Evolutionary conservation across 1,284 basidiomycete genomes (phyloP).

Genomic region (Porogramme epimiltina): DNA sequence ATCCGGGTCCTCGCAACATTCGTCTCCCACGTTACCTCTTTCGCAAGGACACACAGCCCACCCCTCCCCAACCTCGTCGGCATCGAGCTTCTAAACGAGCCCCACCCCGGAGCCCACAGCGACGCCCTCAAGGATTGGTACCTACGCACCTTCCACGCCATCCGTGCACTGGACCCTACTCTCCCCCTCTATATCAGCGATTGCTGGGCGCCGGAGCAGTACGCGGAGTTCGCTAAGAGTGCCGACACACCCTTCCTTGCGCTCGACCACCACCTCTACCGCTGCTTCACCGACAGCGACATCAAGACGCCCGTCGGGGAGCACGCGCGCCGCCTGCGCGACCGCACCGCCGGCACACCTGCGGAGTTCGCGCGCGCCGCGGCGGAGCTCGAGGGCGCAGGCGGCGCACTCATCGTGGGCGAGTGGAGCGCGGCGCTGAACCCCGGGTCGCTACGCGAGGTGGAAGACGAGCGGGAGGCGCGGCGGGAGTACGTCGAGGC

Average conservation of each 20-base stretch:
- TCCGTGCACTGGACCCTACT: slow-evolving; percentile 55
- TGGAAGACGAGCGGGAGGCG: slow-evolving; percentile 43
- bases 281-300: slow-evolving; percentile 77
- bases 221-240: slow-evolving; percentile 55
- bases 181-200: slow-evolving; percentile 79
- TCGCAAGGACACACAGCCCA: slow-evolving; percentile 34
- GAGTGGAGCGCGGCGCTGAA: slow-evolving; percentile 87
- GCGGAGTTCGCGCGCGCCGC: slow-evolving; percentile 45
- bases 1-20: slow-evolving; percentile 49
- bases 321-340: slow-evolving; percentile 52
- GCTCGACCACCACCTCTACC: slow-evolving; percentile 86
- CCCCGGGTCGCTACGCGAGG: slow-evolving; percentile 56
- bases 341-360: slow-evolving; percentile 42
- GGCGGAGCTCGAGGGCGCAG: slow-evolving; percentile 45
- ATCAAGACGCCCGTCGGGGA: slow-evolving; percentile 54
- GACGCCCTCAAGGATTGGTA: slow-evolving; percentile 67
- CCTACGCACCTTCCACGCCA: slow-evolving; percentile 52
- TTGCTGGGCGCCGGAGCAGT: slow-evolving; percentile 76
- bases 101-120: slow-evolving; percentile 54
- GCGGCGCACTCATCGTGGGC: slow-evolving; percentile 72
- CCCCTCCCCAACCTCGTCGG: slow-evolving; percentile 73
- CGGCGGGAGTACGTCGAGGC: slow-evolving; percentile 60
- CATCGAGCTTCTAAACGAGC: slow-evolving; percentile 86
- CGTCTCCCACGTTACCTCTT: slow-evolving; percentile 45
- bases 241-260: slow-evolving; percentile 50